A percentile compares a stretch with the other conserved stretches of the same genome.
These are phyloP conservation scores for Pseudocercospora fijiensis DNA, from an alignment of 2,329 filamentous ascomycete genomes.

Conservation along the genomic window DNA sequence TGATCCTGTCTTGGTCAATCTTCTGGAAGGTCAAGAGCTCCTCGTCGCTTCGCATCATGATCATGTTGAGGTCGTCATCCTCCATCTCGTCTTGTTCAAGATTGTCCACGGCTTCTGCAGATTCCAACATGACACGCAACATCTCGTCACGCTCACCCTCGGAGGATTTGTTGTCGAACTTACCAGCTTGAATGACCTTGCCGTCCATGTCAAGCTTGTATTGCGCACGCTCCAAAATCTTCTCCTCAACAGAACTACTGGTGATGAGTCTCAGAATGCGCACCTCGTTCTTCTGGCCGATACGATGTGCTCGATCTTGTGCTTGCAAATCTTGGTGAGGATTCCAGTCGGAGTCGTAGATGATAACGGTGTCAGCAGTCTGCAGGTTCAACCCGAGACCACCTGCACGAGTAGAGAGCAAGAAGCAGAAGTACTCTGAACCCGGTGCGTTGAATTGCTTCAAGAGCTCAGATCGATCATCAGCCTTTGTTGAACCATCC, in stretches of 20 bases:
- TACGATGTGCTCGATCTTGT: constrained; percentile 99
- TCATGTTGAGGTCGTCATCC: constrained; percentile 92
- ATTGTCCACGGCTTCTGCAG: constrained; percentile 64
- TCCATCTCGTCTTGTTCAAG: constrained; percentile 97
- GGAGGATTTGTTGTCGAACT: constrained; percentile 99
- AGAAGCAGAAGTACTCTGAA: constrained; percentile 95
- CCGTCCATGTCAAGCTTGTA: constrained; percentile 99
- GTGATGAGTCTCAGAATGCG: constrained; percentile 94
- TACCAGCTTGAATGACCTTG: constrained; percentile 98
- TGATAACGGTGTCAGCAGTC: constrained; percentile 97
- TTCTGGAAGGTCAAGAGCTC: constrained; percentile 77
- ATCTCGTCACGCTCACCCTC: constrained; percentile 98
- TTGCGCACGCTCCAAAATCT: constrained; percentile 93
- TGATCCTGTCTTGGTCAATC: constrained; percentile 73
- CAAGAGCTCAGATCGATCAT: constrained; percentile 89
- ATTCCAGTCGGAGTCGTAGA: constrained; percentile 99
- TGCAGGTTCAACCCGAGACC: constrained; percentile 96
- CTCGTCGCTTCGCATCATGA: constrained; percentile 82
- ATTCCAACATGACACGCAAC: constrained; percentile 87
- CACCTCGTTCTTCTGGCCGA: constrained; percentile 99
- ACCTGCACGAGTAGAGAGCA: constrained; percentile 97
- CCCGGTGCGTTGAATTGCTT: constrained; percentile 83
- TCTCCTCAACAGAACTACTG: constrained; percentile 96
- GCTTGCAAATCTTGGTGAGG: constrained; percentile 98
- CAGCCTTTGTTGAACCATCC: constrained; percentile 95